Evolutionary conservation across 345 rosid species (phyloP).

Genomic region (Passiflora organensis): DNA sequence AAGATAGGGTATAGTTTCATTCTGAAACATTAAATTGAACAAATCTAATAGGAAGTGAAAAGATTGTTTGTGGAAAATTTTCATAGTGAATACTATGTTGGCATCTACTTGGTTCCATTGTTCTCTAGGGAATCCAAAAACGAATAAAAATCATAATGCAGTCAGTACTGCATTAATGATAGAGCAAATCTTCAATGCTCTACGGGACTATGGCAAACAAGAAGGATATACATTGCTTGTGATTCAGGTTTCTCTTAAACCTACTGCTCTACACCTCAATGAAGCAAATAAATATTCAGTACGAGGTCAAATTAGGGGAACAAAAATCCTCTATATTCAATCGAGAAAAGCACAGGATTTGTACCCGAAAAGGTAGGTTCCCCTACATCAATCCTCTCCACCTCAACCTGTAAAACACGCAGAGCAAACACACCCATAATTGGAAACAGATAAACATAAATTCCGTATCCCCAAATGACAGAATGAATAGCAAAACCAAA

Average conservation of each 20-base stretch:
- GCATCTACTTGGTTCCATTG: too few relatives aligned
- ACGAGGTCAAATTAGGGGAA: not conserved
- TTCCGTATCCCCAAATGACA: not conserved
- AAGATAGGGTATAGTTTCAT: too few relatives aligned
- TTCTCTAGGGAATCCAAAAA: too few relatives aligned
- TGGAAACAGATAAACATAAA: not conserved
- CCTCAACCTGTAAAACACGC: slow-evolving; percentile 50
- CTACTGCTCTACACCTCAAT: too few relatives aligned
- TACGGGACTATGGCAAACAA: not conserved
- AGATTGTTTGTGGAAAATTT: too few relatives aligned
- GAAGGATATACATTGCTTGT: not conserved
- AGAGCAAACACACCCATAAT: not conserved
- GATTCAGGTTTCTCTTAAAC: not conserved
- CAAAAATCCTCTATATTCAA: not conserved
- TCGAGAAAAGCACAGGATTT: slow-evolving; percentile 5
- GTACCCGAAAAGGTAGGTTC: slow-evolving; percentile 50
- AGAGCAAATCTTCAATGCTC: too few relatives aligned
- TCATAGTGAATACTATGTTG: too few relatives aligned
- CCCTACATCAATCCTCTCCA: slow-evolving; percentile 73
- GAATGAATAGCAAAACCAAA: not conserved
- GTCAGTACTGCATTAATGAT: not conserved
- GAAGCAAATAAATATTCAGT: too few relatives aligned
- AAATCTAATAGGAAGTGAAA: too few relatives aligned
- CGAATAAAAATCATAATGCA: too few relatives aligned
- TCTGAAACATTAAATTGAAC: too few relatives aligned